Evolutionary conservation across 1,284 basidiomycete species (phyloP).

Genomic region (Leccinum insolens): DNA sequence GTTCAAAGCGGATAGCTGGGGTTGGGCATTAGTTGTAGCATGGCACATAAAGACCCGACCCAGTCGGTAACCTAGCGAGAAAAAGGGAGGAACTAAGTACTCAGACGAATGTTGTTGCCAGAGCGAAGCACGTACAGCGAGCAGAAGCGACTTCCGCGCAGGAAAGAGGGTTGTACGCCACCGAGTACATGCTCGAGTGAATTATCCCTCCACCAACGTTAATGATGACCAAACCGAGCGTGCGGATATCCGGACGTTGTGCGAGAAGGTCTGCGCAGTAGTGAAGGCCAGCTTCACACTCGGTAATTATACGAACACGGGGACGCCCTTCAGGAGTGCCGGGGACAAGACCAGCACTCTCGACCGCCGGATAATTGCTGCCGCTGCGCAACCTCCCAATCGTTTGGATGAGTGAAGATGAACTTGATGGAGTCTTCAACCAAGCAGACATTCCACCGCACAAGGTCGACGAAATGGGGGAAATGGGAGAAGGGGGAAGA

Average conservation of each 20-base stretch:
- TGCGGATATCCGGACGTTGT: not conserved
- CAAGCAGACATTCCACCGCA: not conserved
- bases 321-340: conserved; percentile 10
- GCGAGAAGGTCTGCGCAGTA: conserved; percentile 42
- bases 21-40: too few relatives aligned
- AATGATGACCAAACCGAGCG: not conserved
- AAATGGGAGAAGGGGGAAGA: too few relatives aligned
- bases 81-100: not conserved
- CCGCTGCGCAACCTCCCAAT: conserved; percentile 37
- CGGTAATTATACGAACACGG: conserved; percentile 45
- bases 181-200: not conserved
- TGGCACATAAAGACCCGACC: not conserved
- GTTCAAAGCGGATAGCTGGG: too few relatives aligned
- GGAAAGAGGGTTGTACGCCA: not conserved
- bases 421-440: conserved; percentile 30
- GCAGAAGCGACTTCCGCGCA: not conserved
- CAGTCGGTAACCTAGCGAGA: not conserved
- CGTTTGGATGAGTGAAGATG: conserved; percentile 23
- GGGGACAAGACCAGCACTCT: conserved; percentile 34
- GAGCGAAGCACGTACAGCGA: not conserved
- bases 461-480: too few relatives aligned
- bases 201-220: not conserved
- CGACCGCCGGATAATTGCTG: conserved; percentile 37
- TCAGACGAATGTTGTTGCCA: not conserved
- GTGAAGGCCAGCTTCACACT: conserved; percentile 51